Evolutionary conservation across 768 basidiomycete species (phyloP).

Genomic region (Termitomyces sp.): DNA sequence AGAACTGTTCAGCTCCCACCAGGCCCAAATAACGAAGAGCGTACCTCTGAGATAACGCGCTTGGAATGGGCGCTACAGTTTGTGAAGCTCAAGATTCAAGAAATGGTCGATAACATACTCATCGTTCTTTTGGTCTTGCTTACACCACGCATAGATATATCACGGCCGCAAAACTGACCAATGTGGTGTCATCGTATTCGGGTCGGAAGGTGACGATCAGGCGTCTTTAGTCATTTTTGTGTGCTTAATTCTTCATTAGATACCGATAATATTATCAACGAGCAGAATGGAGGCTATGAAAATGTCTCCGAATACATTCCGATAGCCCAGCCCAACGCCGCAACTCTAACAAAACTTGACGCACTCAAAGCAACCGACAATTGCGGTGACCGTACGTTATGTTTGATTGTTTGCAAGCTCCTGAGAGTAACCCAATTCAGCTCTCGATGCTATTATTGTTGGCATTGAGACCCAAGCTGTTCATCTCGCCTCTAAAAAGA

Average conservation of each 20-base stretch:
- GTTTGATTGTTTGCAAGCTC: neutral
- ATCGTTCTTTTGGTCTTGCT: neutral
- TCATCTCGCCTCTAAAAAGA: constrained; percentile 64
- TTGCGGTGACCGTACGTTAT: constrained; percentile 59
- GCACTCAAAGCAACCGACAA: constrained; percentile 48
- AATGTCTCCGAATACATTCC: constrained; percentile 66
- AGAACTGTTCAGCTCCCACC: constrained; percentile 51
- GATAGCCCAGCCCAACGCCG: constrained; percentile 59
- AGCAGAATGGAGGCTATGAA: constrained; percentile 64
- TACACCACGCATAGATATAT: constrained; percentile 57
- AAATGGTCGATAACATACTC: constrained; percentile 52
- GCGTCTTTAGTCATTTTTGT: neutral
- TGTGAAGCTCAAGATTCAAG: constrained; percentile 86
- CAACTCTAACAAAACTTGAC: constrained; percentile 62
- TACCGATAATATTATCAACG: constrained; percentile 61
- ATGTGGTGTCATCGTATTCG: constrained; percentile 85
- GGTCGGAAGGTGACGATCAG: constrained; percentile 56
- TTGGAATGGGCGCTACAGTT: constrained; percentile 82
- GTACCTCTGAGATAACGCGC: constrained; percentile 60
- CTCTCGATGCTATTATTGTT: constrained; percentile 85
- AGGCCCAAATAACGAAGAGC: constrained; percentile 44
- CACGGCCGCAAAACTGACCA: constrained; percentile 91
- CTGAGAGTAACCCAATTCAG: constrained; percentile 27
- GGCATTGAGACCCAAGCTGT: constrained; percentile 72
- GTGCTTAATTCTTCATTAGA: constrained; percentile 28